Evolutionary conservation across 2,329 filamentous ascomycete species (phyloP), one percentile per base, ranked within the genome.

Genomic region (Botrytis sinoallii): DNA sequence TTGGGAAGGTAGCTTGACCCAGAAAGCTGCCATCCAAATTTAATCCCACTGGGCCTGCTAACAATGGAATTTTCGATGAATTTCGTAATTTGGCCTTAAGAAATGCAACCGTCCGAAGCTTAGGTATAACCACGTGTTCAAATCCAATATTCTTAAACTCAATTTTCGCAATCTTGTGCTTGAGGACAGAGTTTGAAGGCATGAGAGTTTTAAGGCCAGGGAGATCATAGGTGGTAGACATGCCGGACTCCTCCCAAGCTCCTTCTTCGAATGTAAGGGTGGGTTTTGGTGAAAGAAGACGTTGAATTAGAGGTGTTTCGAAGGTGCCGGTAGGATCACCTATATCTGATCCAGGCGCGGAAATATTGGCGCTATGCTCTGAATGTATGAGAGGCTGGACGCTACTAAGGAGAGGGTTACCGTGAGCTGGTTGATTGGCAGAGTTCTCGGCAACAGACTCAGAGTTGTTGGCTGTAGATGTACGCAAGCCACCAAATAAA

Each of bases 21-120:
- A 91, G 82, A 81, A 91, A 91, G 14, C 85, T 85, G 4, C 88
- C 88, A 78, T 92, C 90, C n/a, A 91, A 85, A 0, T 88, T 90
- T 12, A 91, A 83, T 8, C 88, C 88, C 0, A 85, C 84, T 1
- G 84, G 84, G 7, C 89, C 89, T 68, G 83, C 83, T 32, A 90
- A 85, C 10, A 91, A 83, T 0, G 88, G 87, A 61, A 90, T 83
- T 75, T 85, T 85, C 78, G 86, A 88, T 25, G 80, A 83, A 80
- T 91, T 91, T 69, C 83, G 84, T 59, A 91, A 80, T 70, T 85
- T 84, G 25, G 88, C 88, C 75, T 87, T 86, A 70, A 91, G 85
- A 82, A 89, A 90, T 1, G 89, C 89, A 4, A 83, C 86, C 3
- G 87, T 84, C 73, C 87, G 86, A 77, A 89, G 86, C 81, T 91